Evolutionary conservation across 805 yeast species (phyloP).

Genomic region (Metschnikowia vanudenii): DNA sequence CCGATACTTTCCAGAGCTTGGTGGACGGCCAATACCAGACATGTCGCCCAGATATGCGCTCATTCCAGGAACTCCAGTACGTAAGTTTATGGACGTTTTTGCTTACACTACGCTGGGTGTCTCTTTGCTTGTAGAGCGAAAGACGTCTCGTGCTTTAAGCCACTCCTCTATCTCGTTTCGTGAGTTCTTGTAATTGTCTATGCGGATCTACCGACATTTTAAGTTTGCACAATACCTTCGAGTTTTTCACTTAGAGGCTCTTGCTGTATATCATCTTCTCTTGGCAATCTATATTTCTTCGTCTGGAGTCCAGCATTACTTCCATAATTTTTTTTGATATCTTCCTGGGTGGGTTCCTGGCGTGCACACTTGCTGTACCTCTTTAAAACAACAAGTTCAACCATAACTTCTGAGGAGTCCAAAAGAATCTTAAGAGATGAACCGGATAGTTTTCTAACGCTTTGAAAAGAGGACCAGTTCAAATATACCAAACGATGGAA

Average conservation of each 20-base stretch:
- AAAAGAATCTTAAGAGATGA: slow-evolving; percentile 14
- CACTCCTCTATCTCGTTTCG: slow-evolving; percentile 54
- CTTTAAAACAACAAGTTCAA: slow-evolving; percentile 32
- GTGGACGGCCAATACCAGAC: slow-evolving; percentile 25
- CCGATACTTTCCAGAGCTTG: slow-evolving; percentile 39
- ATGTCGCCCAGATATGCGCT: slow-evolving; percentile 20
- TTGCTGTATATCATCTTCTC: slow-evolving; percentile 20
- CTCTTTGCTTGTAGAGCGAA: slow-evolving; percentile 44
- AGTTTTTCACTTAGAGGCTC: slow-evolving; percentile 13
- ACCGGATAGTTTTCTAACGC: slow-evolving; percentile 11
- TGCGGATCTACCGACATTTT: slow-evolving; percentile 50
- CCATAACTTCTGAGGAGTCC: slow-evolving; percentile 9
- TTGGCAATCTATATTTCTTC: slow-evolving; percentile 27
- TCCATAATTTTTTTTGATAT: slow-evolving; percentile 37
- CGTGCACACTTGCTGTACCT: slow-evolving; percentile 25
- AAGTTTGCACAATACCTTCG: slow-evolving; percentile 11
- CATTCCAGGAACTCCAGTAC: slow-evolving; percentile 10
- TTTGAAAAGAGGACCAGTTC: not conserved
- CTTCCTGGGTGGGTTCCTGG: slow-evolving; percentile 32
- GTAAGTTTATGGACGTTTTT: slow-evolving; percentile 20
- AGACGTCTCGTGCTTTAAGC: slow-evolving; percentile 58
- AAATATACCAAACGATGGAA: not conserved
- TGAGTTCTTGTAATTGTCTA: slow-evolving; percentile 45
- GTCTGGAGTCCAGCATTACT: slow-evolving; percentile 28
- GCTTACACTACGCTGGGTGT: slow-evolving; percentile 28